Evolutionary conservation across 1,284 basidiomycete species (phyloP).

Genomic region (Singerocomus rubriflavus): DNA sequence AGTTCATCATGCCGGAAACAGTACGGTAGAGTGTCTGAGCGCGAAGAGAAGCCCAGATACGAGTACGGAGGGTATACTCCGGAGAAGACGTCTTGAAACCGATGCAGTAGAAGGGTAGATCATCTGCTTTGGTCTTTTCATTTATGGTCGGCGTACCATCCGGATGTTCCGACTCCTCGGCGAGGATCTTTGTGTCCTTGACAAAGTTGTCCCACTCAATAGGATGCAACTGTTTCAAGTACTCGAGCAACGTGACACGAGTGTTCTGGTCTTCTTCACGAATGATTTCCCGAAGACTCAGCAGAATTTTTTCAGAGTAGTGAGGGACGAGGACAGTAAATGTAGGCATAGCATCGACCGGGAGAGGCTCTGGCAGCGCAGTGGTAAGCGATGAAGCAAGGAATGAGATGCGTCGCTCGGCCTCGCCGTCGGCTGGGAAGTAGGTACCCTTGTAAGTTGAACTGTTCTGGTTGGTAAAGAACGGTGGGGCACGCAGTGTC

Average conservation of each 20-base stretch:
- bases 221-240: conserved; percentile 98
- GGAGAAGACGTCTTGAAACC: conserved; percentile 99
- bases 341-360: conserved; percentile 95
- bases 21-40: conserved; percentile 99
- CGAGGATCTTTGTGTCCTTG: conserved; percentile 99
- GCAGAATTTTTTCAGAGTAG: conserved; percentile 94
- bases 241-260: conserved; percentile 91
- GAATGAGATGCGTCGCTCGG: conserved; percentile 94
- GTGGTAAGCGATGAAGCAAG: conserved; percentile 95
- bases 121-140: conserved; percentile 88
- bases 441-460: conserved; percentile 74
- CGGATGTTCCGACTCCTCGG: conserved; percentile 79
- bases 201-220: conserved; percentile 99
- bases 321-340: conserved; percentile 96
- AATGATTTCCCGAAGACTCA: conserved; percentile 94
- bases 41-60: conserved; percentile 98
- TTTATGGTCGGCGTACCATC: conserved; percentile 55
- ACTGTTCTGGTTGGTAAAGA: conserved; percentile 89
- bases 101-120: conserved; percentile 99
- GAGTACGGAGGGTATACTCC: conserved; percentile 97
- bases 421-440: conserved; percentile 92
- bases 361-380: conserved; percentile 87
- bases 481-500: conserved; percentile 88
- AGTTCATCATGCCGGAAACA: conserved; percentile 99
- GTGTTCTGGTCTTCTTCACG: conserved; percentile 96